A percentile compares a stretch with the other conserved stretches of the same genome.
Conservation (phyloP, 495 filamentous ascomycete species). For the Aspergillus indologenus region DNA sequence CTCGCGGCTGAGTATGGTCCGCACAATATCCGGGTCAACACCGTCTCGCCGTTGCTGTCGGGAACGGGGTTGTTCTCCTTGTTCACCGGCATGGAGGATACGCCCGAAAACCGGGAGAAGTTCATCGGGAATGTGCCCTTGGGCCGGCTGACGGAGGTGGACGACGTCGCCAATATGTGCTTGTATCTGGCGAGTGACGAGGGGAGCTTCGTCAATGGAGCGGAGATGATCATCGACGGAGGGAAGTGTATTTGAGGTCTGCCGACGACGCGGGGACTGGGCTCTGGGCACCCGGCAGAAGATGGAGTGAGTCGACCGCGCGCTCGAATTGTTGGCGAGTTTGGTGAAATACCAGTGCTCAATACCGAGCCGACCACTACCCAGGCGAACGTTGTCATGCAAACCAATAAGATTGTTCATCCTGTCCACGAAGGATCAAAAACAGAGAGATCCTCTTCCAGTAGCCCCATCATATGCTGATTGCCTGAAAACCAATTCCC, state of each 20-base stretch:
- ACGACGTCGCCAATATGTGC: conserved; percentile 65
- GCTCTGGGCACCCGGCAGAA: too few species aligned
- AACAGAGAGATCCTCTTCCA: conserved; percentile 58
- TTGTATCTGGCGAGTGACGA: conserved; percentile 67
- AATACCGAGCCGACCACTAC: not conserved
- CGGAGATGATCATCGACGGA: conserved; percentile 42
- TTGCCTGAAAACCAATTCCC: conserved; percentile 69
- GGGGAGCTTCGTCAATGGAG: conserved; percentile 66
- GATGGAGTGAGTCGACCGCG: too few species aligned
- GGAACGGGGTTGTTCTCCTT: conserved; percentile 63
- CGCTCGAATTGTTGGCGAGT: too few species aligned
- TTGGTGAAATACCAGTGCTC: not conserved
- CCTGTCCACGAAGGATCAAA: conserved; percentile 37
- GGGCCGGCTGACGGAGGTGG: conserved; percentile 58
- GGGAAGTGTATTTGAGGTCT: conserved; percentile 32
- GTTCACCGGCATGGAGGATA: conserved; percentile 65
- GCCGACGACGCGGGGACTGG: not conserved
- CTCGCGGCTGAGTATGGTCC: conserved; percentile 67
- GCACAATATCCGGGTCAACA: conserved; percentile 63
- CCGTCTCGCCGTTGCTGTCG: conserved; percentile 58
- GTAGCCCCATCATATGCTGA: conserved; percentile 59
- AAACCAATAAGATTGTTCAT: not conserved
- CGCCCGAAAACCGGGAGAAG: conserved; percentile 63
- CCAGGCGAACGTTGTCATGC: conserved; percentile 1
- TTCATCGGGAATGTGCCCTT: conserved; percentile 67